Percentiles rank a stretch among this genome's conserved stretches.
Conservation (phyloP, 257 asterid species). For the Leptodermis oblonga region DNA sequence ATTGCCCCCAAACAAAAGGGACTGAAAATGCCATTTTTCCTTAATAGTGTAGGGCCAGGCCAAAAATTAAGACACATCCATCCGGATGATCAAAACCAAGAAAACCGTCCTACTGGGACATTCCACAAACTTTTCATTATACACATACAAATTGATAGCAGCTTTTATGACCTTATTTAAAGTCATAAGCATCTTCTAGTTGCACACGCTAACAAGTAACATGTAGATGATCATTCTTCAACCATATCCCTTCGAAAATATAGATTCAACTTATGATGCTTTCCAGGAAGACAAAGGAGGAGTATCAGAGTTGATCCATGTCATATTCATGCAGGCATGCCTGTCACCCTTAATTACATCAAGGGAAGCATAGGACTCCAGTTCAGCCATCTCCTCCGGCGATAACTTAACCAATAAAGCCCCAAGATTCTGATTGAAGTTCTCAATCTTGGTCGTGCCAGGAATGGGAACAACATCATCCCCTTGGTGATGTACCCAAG, state of each 20-base stretch:
- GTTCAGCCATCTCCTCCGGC: conserved; percentile 25
- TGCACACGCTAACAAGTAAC: neutral
- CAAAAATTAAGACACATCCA: too few species aligned
- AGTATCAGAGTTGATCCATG: conserved; percentile 9
- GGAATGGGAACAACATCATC: conserved; percentile 33
- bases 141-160: too few species aligned
- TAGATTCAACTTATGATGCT: neutral
- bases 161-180: too few species aligned
- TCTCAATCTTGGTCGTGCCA: conserved; percentile 34
- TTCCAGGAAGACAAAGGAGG: conserved; percentile 1
- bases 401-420: conserved; percentile 26
- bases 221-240: neutral
- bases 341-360: conserved; percentile 28
- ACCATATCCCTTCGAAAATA: neutral
- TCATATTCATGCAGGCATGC: conserved; percentile 12
- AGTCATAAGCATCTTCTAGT: neutral
- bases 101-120: too few species aligned
- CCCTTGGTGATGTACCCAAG: conserved; percentile 37
- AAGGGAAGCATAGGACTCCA: conserved; percentile 24
- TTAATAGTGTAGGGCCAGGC: too few species aligned
- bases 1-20: too few species aligned
- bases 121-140: too few species aligned
- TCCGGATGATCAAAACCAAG: too few species aligned
- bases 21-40: too few species aligned
- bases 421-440: conserved; percentile 25